Evolutionary conservation across 345 rosid species (phyloP), one percentile per base, ranked within the genome.

Genomic region (Eucalyptus victrix): DNA sequence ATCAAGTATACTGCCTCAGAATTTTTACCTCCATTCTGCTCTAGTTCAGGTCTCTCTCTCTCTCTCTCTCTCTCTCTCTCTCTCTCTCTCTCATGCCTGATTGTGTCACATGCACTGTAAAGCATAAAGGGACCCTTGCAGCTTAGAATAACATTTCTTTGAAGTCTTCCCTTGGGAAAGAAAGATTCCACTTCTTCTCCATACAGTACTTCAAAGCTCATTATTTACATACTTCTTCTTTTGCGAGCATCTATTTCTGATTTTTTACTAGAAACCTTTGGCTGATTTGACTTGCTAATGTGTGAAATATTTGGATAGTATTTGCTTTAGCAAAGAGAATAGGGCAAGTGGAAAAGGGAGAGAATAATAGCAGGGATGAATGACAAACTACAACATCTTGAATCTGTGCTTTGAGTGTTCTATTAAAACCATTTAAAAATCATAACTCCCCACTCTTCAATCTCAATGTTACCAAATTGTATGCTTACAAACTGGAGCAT

Each of bases 1-100:
- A 94, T 98, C 99, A 37, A 97, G 92, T 92, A 93, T 98, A 72
- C 93, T 94, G 96, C 99, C 99, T 92, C 99, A 97, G 94, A 97
- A 96, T 91, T 96, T 98, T 94, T 98, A 96, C 91, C 95, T 98
- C 88, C 99, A 98, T 94, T 98, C 99, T 87, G 96, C 96, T 81
- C 91, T 98, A 86, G 96, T 95, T 86, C 94, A 90, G 99, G 99
- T 86, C 50, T 69, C 54, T 60, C 60, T 49, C 54, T 47, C 49
- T 44, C 47, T 44, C 50, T 49, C 50, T 49, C 1, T 49, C 62
- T 80, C 58, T 45, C 32, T 21, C 16, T 54, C 62, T 49, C 65
- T 15, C 40, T 28, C 30, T 28, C 24, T 24, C 34, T n/a, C 45
- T 37, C 58, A 40, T 49, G 44, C 9, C 34, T 8, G 5, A 37